Evolutionary conservation across 1,284 basidiomycete species (phyloP), one percentile per base, ranked within the genome.

Genomic region (Trichosporon asahii): DNA sequence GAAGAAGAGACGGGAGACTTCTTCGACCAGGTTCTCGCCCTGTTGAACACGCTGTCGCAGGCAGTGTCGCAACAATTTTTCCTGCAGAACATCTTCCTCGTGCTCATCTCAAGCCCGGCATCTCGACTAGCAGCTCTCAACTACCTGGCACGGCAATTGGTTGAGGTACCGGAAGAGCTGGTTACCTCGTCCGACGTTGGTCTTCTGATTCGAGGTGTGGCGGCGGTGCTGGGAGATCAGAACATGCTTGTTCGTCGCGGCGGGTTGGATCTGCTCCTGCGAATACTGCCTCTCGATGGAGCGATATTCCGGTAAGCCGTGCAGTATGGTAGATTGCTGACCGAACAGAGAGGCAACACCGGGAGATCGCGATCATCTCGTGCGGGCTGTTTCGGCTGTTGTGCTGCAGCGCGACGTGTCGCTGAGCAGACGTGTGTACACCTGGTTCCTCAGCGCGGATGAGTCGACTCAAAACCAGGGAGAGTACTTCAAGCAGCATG

Each of bases 1-100:
- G 95, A 98, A 81, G 95, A 98, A 82, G 95, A 97, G 81, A 94
- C 92, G 0, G 93, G 94, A 2, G 95, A 98, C 82, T 97, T 93
- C 84, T 98, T 98, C 76, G 96, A 99, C 65, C 93, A 93, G 91
- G 93, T 95, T n/a, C 81, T 98, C 31, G 85, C 85, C 31, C 84
- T 99, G 6, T 85, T 99, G 65, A 94, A 95, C 81, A 86, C 88
- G 29, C 84, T 99, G 1, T 93, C 94, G 2, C 89, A 89, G 37
- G 90, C 93, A 0, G 90, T 96, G 18, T 90, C 91, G 2, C 88
- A 88, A 0, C 88, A 91, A 0, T 98, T 96, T 85, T 98, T 98
- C 86, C 88, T 97, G 75, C 94, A 98, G 81, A 98, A 94, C 75
- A 86, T 98, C 49, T 98, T 95, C 92, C 87, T 98, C 27, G 88